These are phyloP conservation scores for Rhodotorula sp. DNA, from an alignment of 1,284 basidiomycete genomes.

Conservation along the genomic window DNA sequence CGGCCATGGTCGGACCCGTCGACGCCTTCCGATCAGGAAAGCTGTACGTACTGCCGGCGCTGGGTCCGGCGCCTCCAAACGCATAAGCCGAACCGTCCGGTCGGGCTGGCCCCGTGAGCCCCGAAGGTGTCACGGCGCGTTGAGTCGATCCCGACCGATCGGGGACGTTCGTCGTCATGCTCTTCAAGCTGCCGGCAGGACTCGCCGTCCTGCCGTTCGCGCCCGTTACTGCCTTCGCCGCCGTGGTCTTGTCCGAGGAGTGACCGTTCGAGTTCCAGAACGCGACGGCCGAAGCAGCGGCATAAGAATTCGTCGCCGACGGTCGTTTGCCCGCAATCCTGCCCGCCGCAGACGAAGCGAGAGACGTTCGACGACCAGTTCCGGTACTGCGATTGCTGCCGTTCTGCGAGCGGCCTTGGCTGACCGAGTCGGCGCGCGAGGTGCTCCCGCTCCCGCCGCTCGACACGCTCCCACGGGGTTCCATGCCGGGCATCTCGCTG, in stretches of 20 bases:
- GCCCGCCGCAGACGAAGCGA: constrained; percentile 7
- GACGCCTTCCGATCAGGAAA: neutral
- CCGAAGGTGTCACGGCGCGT: neutral
- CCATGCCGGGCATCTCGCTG: neutral
- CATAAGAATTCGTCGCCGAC: neutral
- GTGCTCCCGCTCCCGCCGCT: constrained; percentile 1
- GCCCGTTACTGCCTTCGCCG: constrained; percentile 1
- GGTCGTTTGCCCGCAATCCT: neutral
- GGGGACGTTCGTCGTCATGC: neutral
- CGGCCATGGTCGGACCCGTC: neutral
- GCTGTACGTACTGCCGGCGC: neutral
- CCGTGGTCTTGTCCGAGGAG: constrained; percentile 6
- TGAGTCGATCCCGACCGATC: neutral
- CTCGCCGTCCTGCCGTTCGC: neutral
- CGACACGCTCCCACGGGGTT: constrained; percentile 2
- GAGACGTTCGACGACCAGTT: constrained; percentile 2
- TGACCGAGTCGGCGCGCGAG: neutral
- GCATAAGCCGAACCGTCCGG: neutral
- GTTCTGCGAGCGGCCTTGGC: neutral
- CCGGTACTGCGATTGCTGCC: neutral
- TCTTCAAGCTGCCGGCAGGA: neutral
- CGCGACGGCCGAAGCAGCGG: constrained; percentile 1
- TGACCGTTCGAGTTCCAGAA: constrained; percentile 5
- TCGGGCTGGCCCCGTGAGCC: neutral
- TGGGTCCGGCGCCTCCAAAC: neutral